phyloP scores from a whole-genome alignment of 345 rosid species.

The Aquilaria malaccensis region DNA sequence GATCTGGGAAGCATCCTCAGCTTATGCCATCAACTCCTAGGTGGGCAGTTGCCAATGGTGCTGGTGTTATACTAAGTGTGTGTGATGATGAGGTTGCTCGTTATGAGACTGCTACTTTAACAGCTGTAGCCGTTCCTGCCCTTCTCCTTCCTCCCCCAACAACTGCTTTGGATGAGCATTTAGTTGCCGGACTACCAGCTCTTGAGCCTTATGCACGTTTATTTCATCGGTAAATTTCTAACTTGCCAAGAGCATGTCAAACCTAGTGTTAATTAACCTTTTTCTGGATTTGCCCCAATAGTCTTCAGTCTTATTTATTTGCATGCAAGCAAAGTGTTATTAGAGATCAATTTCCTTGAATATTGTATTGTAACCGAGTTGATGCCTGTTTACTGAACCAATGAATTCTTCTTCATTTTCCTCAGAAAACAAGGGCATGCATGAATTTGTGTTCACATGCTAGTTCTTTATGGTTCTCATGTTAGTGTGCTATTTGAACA shows the following conservation, averaged over 20 bases:
- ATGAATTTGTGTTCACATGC: too few relatives aligned
- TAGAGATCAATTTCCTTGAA: background rate
- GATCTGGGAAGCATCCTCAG: conserved; percentile 98
- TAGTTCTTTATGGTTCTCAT: too few relatives aligned
- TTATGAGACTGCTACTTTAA: conserved; percentile 87
- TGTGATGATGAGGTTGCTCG: conserved; percentile 98
- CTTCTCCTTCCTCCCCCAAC: conserved; percentile 98
- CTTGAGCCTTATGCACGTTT: conserved; percentile 95
- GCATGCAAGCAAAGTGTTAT: background rate
- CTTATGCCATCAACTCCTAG: conserved; percentile 89
- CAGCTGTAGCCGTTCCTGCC: conserved; percentile 97
- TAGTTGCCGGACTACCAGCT: conserved; percentile 97
- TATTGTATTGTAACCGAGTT: background rate
- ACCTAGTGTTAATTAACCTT: conserved; percentile 4
- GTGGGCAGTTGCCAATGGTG: conserved; percentile 99
- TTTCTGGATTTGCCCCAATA: conserved; percentile 1
- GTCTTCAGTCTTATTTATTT: background rate
- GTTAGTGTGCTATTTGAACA: too few relatives aligned
- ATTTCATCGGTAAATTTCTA: conserved; percentile 67
- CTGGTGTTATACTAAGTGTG: conserved; percentile 94
- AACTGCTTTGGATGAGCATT: conserved; percentile 89
- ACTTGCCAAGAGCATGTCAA: background rate
- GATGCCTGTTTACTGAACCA: background rate
- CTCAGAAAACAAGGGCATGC: too few relatives aligned
- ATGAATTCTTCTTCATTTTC: background rate